Conservation (phyloP, 1,284 basidiomycete genomes). For the Agroathelia rolfsii region DNA sequence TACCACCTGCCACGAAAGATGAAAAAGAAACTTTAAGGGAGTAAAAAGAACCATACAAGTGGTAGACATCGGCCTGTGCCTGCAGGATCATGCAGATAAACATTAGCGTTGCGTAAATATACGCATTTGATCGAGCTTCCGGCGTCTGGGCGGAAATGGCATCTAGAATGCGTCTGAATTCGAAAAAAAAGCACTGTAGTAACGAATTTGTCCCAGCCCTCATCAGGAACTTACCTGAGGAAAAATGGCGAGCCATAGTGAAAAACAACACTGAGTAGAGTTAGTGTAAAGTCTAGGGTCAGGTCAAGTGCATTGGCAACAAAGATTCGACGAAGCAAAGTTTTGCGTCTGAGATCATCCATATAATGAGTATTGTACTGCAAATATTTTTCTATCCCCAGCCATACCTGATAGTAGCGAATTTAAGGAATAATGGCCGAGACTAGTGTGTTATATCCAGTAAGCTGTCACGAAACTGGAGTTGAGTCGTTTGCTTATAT, state of each 20-base stretch:
- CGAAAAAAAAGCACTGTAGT: too few species aligned
- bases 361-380: slow-evolving; percentile 32
- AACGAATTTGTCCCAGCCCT: too few species aligned
- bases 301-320: slow-evolving; percentile 68
- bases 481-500: too few species aligned
- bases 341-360: slow-evolving; percentile 33
- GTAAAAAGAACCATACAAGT: neutral
- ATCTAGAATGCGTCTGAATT: slow-evolving; percentile 39
- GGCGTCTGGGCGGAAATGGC: slow-evolving; percentile 18
- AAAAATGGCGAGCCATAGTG: neutral
- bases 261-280: slow-evolving; percentile 4
- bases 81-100: slow-evolving; percentile 43
- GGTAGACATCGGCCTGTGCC: slow-evolving; percentile 12
- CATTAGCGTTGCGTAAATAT: slow-evolving; percentile 51
- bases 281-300: slow-evolving; percentile 24
- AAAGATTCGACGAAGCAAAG: slow-evolving; percentile 55
- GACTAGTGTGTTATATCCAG: too few species aligned
- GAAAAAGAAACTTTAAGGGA: slow-evolving; percentile 8
- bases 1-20: slow-evolving; percentile 55
- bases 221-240: slow-evolving; percentile 11
- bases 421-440: slow-evolving; percentile 40
- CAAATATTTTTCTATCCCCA: slow-evolving; percentile 36
- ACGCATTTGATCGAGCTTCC: slow-evolving; percentile 41
- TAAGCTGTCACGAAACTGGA: too few species aligned
- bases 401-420: slow-evolving; percentile 24